Evolutionary conservation across 257 asterid species (phyloP), one percentile per base, ranked within the genome.

Genomic region (Petrea volubilis): DNA sequence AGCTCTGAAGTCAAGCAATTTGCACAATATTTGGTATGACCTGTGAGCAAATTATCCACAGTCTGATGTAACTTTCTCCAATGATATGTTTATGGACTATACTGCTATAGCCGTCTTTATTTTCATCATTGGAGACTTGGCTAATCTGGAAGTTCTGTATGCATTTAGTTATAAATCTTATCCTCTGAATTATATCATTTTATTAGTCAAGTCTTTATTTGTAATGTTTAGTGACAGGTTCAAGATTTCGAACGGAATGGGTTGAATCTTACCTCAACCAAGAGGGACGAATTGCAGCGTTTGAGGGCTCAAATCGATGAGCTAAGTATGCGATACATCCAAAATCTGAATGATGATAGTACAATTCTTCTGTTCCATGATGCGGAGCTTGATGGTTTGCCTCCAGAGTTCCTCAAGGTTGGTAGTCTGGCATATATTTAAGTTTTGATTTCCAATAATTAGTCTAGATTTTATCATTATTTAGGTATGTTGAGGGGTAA

Each of bases 181-280:
- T 38, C n/a, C 27, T 14, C 25, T 1, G 33, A 46, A 51, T 36
- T 63, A 31, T 53, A 10, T 71, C 41, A 56, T 64, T 49, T 70
- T 65, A 36, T 76, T 64, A 33, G 78, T 75, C 86, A 75, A 78
- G 80, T 80, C 76, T 73, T 80, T 84, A 79, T 82, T 74, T 73
- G 75, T 70, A 77, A 78, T 72, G 70, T 87, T 80, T 86, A 88
- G 93, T 94, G 97, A 94, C 98, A 94, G 99, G 89, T 94, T 85
- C 84, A 79, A 82, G 98, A 94, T 72, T 94, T 89, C 83, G 99
- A 89, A 81, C 84, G 95, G 83, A 91, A 88, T 67, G 99, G 99
- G 46, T 76, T 90, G 75, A 84, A 88, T 80, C 93, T 94, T 51
- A 85, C 97, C 49, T 82, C 88, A 73, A 83, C 93, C 52, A 91